phyloP scores from a whole-genome alignment of 495 filamentous ascomycete species.

The Geopyxis carbonaria region DNA sequence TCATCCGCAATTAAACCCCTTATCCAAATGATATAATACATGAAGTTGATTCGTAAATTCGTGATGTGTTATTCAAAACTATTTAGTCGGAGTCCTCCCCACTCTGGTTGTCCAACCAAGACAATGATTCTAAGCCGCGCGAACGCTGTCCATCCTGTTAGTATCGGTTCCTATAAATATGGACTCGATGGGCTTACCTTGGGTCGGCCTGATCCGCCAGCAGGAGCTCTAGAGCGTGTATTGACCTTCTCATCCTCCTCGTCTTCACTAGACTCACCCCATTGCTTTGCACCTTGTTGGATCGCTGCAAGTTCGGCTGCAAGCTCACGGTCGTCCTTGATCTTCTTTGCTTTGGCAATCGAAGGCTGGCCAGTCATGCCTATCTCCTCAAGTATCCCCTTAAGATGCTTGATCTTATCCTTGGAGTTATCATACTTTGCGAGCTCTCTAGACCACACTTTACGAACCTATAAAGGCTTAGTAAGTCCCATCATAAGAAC shows the following conservation, averaged over 20 bases:
- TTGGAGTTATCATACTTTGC: constrained; percentile 53
- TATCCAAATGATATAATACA: no score
- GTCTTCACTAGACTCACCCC: constrained; percentile 35
- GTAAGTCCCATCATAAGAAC: no score
- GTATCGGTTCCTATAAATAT: background rate
- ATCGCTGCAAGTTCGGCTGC: constrained; percentile 66
- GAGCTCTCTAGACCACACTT: constrained; percentile 77
- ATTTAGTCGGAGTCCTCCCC: constrained; percentile 6
- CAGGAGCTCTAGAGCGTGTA: no score
- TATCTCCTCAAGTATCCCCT: constrained; percentile 52
- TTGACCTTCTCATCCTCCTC: constrained; percentile 4
- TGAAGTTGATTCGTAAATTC: no score
- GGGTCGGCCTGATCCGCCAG: no score
- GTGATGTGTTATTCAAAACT: no score
- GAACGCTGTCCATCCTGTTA: constrained; percentile 4
- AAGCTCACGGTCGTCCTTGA: constrained; percentile 70
- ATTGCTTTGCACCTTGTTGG: constrained; percentile 56
- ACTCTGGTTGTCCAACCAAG: constrained; percentile 5
- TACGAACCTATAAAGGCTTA: constrained; percentile 41
- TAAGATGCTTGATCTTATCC: constrained; percentile 71
- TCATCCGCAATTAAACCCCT: no score
- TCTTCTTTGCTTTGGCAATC: constrained; percentile 61
- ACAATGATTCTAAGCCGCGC: constrained; percentile 3
- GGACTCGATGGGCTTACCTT: no score
- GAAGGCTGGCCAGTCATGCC: constrained; percentile 85